Evolutionary conservation across 176 grass and related monocot species (phyloP), one percentile per base, ranked within the genome.

Genomic region (Avena insularis): DNA sequence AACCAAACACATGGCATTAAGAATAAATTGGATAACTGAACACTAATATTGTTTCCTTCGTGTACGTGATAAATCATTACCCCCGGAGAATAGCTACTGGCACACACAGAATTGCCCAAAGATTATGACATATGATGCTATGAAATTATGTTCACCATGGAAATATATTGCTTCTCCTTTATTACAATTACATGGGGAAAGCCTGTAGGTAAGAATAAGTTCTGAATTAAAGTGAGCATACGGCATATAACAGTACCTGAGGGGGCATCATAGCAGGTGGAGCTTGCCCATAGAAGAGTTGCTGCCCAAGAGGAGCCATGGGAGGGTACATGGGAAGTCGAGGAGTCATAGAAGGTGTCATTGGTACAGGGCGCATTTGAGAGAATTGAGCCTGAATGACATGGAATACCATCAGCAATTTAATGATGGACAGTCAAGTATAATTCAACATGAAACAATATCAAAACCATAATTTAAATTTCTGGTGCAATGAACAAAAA

Each of bases 271-370:
- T 90, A 86, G 91, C 59, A 82, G 90, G 86, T 9, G 95, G 93
- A 48, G 83, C 87, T 90, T 98, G 95, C 48, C 95, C 93, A 85
- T 98, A 98, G 85, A 98, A 98, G 74, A 98, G 78, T 81, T 93
- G 95, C 66, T 98, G 95, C 48, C 87, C 87, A 57, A 94, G 90
- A 87, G 93, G 89, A 54, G 86, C 72, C 86, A 90, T 90, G 48
- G 90, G 93, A 69, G 92, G 89, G 92, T 93, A 97, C 89, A 95
- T 91, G 56, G 93, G 93, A 78, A 98, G 82, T 17, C 91, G 93
- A 11, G 91, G 93, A 82, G 86, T 91, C 78, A 95, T 46, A 51
- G 93, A 75, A 79, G 95, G 89, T 54, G 91, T 91, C 83, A 95
- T 95, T 81, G 87, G 68, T 75, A 98, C 84, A 89, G 93, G 91